Percentiles rank a stretch among this genome's conserved stretches.
These are phyloP conservation scores for Rosa chinensis DNA, from an alignment of 306 rosid species.

Conservation along the genomic window DNA sequence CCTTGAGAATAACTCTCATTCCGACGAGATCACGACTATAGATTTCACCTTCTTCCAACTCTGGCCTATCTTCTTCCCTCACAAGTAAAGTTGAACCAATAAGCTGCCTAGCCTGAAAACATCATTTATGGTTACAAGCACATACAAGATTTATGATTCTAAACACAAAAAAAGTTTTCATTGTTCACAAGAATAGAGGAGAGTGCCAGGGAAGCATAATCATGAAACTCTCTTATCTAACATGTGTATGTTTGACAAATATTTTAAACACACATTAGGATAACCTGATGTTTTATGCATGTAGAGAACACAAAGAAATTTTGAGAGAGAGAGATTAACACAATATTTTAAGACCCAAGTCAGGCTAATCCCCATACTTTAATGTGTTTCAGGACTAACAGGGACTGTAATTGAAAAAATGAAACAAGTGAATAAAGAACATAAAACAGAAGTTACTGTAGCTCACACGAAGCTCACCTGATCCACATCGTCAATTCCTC, in stretches of 20 bases:
- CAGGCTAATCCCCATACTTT: neutral
- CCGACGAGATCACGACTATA: conserved; percentile 88
- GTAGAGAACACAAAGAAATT: neutral
- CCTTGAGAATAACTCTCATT: conserved; percentile 86
- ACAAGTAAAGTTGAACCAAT: conserved; percentile 84
- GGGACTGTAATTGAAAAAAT: neutral
- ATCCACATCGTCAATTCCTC: conserved; percentile 66
- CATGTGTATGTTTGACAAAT: neutral
- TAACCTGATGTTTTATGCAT: neutral
- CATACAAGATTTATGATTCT: neutral
- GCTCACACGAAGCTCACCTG: conserved; percentile 40
- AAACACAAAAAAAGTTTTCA: neutral
- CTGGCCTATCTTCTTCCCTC: conserved; percentile 80
- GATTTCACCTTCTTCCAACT: conserved; percentile 81
- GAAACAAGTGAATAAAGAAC: neutral
- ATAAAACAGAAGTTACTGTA: neutral
- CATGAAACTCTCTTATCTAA: neutral
- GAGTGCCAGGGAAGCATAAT: neutral
- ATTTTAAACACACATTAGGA: neutral
- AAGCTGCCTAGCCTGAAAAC: conserved; percentile 78
- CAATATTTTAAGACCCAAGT: neutral
- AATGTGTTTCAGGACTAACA: neutral
- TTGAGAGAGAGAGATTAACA: neutral
- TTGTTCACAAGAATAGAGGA: neutral
- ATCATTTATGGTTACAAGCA: conserved; percentile 29